Conservation (phyloP, 768 basidiomycete species). For the Collybiopsis confluens region DNA sequence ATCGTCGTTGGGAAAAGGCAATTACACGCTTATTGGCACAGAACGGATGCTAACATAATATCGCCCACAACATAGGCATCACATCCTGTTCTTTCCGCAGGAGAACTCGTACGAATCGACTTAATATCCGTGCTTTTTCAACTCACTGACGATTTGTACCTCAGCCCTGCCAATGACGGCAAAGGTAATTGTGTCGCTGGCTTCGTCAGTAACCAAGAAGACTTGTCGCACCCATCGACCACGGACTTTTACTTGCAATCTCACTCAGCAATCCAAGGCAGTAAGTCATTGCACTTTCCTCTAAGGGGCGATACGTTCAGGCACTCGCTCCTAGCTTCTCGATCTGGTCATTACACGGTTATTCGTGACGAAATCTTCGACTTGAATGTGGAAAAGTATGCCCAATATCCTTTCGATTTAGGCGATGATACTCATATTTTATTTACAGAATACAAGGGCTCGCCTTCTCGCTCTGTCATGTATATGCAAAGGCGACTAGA, state of each 20-base stretch:
- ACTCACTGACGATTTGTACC: not conserved
- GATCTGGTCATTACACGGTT: slow-evolving; percentile 49
- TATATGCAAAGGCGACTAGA: slow-evolving; percentile 50
- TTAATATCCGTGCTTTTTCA: not conserved
- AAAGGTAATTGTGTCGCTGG: slow-evolving; percentile 53
- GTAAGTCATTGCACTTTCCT: slow-evolving; percentile 24
- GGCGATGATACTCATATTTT: not conserved
- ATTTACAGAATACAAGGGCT: slow-evolving; percentile 33
- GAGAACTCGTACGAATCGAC: not conserved
- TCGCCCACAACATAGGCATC: slow-evolving; percentile 43
- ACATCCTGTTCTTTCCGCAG: slow-evolving; percentile 45
- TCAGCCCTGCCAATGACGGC: slow-evolving; percentile 21
- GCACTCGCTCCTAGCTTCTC: slow-evolving; percentile 14
- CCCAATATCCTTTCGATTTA: not conserved
- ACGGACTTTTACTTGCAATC: slow-evolving; percentile 55
- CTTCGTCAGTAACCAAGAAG: slow-evolving; percentile 34
- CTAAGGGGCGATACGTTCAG: not conserved
- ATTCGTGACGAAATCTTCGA: slow-evolving; percentile 35
- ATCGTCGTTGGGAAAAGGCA: slow-evolving; percentile 60
- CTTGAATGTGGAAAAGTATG: not conserved
- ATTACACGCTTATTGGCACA: not conserved
- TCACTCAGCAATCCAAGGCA: slow-evolving; percentile 49
- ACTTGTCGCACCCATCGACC: slow-evolving; percentile 41
- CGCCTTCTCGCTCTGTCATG: slow-evolving; percentile 46
- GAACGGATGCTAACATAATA: no score